Conservation (phyloP, 2,329 filamentous ascomycete species). For the Fusarium newnesense region DNA sequence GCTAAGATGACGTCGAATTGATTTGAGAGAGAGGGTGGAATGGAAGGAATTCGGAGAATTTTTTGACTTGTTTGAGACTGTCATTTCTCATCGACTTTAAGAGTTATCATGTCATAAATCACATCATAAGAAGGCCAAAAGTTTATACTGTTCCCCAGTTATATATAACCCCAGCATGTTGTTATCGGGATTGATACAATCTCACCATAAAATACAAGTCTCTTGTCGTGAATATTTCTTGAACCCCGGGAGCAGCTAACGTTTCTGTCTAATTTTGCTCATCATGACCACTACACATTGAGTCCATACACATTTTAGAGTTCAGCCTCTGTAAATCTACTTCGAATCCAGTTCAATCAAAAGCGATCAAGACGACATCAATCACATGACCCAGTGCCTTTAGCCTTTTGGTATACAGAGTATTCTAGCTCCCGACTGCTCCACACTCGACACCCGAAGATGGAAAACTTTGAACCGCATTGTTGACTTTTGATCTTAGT, state of each 20-base stretch:
- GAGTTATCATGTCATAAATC: background rate
- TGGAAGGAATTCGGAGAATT: background rate
- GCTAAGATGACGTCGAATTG: constrained; percentile 35
- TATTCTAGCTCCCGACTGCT: constrained; percentile 26
- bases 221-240: background rate
- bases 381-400: constrained; percentile 38
- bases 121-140: background rate
- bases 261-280: background rate
- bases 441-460: constrained; percentile 39
- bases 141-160: background rate
- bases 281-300: constrained; percentile 25
- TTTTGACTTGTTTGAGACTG: background rate
- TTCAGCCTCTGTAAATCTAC: constrained; percentile 22
- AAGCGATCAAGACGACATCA: constrained; percentile 3
- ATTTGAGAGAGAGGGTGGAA: background rate
- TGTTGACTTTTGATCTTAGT: constrained; percentile 33
- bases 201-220: background rate
- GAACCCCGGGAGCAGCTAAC: background rate
- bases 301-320: constrained; percentile 5
- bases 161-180: background rate
- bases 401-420: constrained; percentile 3
- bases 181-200: background rate
- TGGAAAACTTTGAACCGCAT: constrained; percentile 42
- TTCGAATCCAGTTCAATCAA: constrained; percentile 7
- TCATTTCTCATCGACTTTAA: background rate